Base-by-base conservation (phyloP, 1,284 basidiomycete genomes). In the Sporisorium sorghi region DNA sequence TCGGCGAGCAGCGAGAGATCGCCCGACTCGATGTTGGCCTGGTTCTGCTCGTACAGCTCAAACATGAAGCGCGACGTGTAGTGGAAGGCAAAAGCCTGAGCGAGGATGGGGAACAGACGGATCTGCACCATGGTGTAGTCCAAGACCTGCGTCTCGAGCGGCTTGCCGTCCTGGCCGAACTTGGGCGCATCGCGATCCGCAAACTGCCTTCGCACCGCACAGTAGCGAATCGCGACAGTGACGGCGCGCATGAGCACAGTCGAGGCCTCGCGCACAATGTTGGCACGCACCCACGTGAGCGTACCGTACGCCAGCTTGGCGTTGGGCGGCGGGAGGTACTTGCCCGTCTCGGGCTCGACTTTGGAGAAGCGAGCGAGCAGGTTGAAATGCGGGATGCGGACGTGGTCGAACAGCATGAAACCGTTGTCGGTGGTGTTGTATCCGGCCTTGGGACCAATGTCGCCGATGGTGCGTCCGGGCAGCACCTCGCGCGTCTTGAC, bases 1-100 rank as follows among this genome's bases (percentile, higher is more conserved):
- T 86, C 85, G 49, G 84, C 84, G 30, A 86, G 77, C 42, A 84
- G 57, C 28, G 80, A 81, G 43, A 86, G 84, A 64, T 86, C 85
- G 23, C 83, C 84, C 14, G 78, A 66, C 39, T 77, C 73, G 63
- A 86, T 82, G 32, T 72, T 74, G 40, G 73, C 73, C 65, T 84
- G 74, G 74, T 84, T 85, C 32, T 73, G 67, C 43, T 82, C 70
- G 77, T 86, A 86, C 24, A 84, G 78, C 5, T 83, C 73, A 69
- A 80, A 84, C 85, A 86, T 86, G 64, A 72, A 79, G 51, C 69
- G 65, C 28, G 77, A 77, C 12, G 76, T 85, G 73, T 83, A 86
- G 77, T 85, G 85, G 62, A 83, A 84, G n/a, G 85, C 85, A 58
- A 85, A 84, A 0, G 85, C 85, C 72, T 85, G 79, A 3, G 84